Base-by-base conservation (phyloP, 805 yeast species). In the Vanderwaltozyma polyspora region DNA sequence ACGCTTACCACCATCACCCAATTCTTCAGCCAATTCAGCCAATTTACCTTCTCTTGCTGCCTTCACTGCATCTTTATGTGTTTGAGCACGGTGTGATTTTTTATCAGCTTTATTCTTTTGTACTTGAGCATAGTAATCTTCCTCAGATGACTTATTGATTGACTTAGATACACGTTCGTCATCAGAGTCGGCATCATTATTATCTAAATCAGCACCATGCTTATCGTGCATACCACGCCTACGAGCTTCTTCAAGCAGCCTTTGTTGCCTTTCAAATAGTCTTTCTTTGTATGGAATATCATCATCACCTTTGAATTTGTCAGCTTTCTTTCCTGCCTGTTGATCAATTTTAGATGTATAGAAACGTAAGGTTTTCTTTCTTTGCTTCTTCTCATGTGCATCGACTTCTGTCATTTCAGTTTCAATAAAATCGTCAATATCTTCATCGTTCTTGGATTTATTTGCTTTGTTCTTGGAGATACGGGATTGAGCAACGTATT, bases 331-430 rank as follows among this genome's bases (percentile, higher is more conserved):
- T 45, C 67, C 66, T 19, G 70, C 76, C 34, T 78, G 79, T 62
- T 87, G 94, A 57, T 86, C 95, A 58, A 91, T 87, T 60, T 89
- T 87, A 38, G 97, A 83, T 1, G 98, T 91, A 68, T 91, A 91
- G 75, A 91, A 91, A 40, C 97, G 77, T 49, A 91, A 72, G 2
- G 94, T 71, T 52, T 74, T 74, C 65, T 79, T 81, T 48, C 93
- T 76, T 15, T 76, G 72, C 39, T 70, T 73, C 63, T 87, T 89
- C 38, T 86, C 97, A 51, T 84, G 94, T 29, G 71, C 68, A 59
- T 91, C 97, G 31, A 85, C 76, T 19, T 76, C 91, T 33, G 82
- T 93, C 29, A 82, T 69, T 23, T 69, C 74, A 19, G 75, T 66
- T 50, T 85, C 94, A n/a, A 74, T 67, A 50, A 63, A 78, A 55